A percentile compares a stretch with the other conserved stretches of the same genome.
These are phyloP conservation scores for Populus tremula DNA, from an alignment of 345 rosid genomes.

Conservation along the genomic window DNA sequence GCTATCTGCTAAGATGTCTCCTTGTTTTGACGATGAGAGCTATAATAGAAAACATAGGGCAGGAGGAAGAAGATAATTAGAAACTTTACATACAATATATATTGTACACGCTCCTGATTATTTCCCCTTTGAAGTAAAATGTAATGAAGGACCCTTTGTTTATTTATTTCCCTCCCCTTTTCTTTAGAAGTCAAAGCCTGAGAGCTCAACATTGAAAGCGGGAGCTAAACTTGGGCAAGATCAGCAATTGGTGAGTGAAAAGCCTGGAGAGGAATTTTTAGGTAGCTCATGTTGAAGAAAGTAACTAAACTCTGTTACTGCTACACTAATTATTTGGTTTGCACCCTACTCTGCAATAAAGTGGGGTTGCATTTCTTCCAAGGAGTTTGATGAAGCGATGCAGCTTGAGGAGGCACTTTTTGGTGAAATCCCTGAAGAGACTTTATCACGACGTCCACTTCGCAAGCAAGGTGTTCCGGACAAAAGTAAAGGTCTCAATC, in stretches of 20 bases:
- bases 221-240: slow-evolving; percentile 25
- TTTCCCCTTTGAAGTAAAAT: background rate
- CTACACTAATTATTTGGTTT: slow-evolving; percentile 2
- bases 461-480: slow-evolving; percentile 9
- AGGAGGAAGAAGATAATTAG: background rate
- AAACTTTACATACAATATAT: background rate
- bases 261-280: slow-evolving; percentile 2
- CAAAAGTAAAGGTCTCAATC: slow-evolving; percentile 11
- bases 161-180: background rate
- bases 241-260: slow-evolving; percentile 30
- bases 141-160: background rate
- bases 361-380: slow-evolving; percentile 66
- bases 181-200: slow-evolving; percentile 28
- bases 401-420: slow-evolving; percentile 61
- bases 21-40: background rate
- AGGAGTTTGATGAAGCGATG: slow-evolving; percentile 64
- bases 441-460: slow-evolving; percentile 24
- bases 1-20: too few relatives aligned
- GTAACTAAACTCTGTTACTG: background rate
- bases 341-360: slow-evolving; percentile 22
- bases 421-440: slow-evolving; percentile 36
- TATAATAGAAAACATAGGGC: background rate
- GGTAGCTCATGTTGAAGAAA: slow-evolving; percentile 6
- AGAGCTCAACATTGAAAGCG: slow-evolving; percentile 40
- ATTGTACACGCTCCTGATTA: background rate